A percentile compares a stretch with the other conserved stretches of the same genome.
Conservation (phyloP, 371 early-diverging fungal species). For the Dentiscutata heterogama region DNA sequence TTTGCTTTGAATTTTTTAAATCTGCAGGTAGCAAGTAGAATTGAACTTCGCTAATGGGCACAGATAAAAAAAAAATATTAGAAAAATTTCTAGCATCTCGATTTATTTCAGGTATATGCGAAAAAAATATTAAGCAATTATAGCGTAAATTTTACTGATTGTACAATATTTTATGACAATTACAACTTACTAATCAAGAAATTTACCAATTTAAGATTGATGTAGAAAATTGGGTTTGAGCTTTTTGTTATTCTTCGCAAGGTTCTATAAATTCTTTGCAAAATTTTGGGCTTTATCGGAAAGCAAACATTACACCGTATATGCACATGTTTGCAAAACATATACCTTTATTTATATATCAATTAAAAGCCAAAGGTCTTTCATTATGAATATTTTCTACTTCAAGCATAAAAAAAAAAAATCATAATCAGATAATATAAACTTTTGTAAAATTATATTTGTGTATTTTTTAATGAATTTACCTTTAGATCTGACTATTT, state of each 20-base stretch:
- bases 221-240: not conserved
- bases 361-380: not conserved
- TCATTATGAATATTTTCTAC: not conserved
- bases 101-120: not conserved
- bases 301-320: not conserved
- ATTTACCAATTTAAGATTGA: not conserved
- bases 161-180: not conserved
- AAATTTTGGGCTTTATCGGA: not conserved
- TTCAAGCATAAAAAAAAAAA: slow-evolving; percentile 8
- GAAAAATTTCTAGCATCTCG: not conserved
- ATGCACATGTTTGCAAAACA: not conserved
- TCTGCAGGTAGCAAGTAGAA: not conserved
- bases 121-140: not conserved
- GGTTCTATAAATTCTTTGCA: not conserved
- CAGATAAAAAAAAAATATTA: not conserved
- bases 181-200: not conserved
- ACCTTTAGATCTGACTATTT: slow-evolving; percentile 1
- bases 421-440: not conserved
- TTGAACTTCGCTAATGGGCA: not conserved
- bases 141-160: not conserved
- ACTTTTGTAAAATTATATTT: not conserved
- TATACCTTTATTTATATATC: not conserved
- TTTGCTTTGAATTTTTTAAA: not conserved
- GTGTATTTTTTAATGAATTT: not conserved
- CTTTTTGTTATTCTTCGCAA: not conserved